Evolutionary conservation across 805 yeast species (phyloP).

Genomic region (Yarrowia divulgata): DNA sequence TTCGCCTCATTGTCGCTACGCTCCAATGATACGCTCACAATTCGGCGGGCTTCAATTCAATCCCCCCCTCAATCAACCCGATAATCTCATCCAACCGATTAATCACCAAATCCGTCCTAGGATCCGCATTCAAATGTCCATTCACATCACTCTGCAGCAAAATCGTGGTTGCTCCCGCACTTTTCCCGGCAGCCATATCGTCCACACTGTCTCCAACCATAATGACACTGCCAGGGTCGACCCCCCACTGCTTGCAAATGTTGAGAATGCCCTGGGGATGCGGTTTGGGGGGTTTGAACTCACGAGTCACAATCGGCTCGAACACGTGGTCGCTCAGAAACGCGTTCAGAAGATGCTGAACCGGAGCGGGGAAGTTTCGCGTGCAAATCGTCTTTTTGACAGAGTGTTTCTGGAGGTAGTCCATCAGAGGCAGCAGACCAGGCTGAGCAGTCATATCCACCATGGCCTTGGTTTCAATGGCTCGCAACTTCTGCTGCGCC

Average conservation of each 20-base stretch:
- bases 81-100: conserved; percentile 53
- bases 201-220: conserved; percentile 81
- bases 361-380: conserved; percentile 64
- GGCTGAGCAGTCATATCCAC: conserved; percentile 58
- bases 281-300: conserved; percentile 73
- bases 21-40: background rate
- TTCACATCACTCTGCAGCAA: conserved; percentile 63
- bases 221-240: conserved; percentile 55
- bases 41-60: conserved; percentile 43
- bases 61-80: conserved; percentile 51
- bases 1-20: background rate
- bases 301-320: conserved; percentile 66
- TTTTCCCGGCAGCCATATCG: conserved; percentile 68
- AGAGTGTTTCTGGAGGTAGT: conserved; percentile 46
- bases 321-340: conserved; percentile 56
- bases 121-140: conserved; percentile 52
- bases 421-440: conserved; percentile 57
- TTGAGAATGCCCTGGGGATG: conserved; percentile 67
- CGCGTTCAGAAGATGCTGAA: conserved; percentile 57
- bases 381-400: conserved; percentile 67
- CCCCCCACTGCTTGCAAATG: conserved; percentile 59
- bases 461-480: conserved; percentile 71
- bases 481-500: conserved; percentile 58
- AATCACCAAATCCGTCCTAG: conserved; percentile 52
- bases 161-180: conserved; percentile 69